Percentiles rank a stretch among this genome's conserved stretches.
Evolutionary conservation across 495 filamentous ascomycete species (phyloP).

Genomic region (Podospora comata): DNA sequence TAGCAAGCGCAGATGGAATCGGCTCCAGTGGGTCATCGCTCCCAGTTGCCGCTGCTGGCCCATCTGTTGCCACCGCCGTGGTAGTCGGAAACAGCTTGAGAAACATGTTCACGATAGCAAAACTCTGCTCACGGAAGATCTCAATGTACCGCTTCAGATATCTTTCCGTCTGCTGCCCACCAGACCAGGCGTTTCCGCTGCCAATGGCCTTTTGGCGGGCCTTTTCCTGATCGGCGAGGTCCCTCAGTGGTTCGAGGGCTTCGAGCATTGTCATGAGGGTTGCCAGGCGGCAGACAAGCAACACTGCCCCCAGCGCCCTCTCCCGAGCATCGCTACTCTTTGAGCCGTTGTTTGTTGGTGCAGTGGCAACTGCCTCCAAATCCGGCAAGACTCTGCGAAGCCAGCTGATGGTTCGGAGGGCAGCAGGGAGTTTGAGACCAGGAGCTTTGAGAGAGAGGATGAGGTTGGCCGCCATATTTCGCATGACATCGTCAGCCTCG

Average conservation of each 20-base stretch:
- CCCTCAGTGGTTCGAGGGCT: conserved; percentile 80
- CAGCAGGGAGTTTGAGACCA: conserved; percentile 81
- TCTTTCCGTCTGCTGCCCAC: conserved; percentile 87
- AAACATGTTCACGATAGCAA: conserved; percentile 90
- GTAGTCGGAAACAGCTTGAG: conserved; percentile 75
- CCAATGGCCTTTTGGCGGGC: conserved; percentile 37
- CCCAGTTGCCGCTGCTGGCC: neutral
- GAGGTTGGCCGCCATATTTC: conserved; percentile 80
- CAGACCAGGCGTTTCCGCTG: conserved; percentile 54
- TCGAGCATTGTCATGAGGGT: conserved; percentile 77
- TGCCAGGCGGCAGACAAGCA: conserved; percentile 79
- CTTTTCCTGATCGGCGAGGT: conserved; percentile 87
- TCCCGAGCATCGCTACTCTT: conserved; percentile 52
- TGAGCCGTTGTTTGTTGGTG: neutral
- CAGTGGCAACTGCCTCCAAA: conserved; percentile 43
- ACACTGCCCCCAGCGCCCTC: conserved; percentile 71
- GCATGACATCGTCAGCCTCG: conserved; percentile 86
- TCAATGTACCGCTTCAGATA: conserved; percentile 96
- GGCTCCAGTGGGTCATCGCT: conserved; percentile 59
- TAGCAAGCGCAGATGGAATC: conserved; percentile 72
- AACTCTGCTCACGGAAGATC: conserved; percentile 97
- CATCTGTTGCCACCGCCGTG: conserved; percentile 8
- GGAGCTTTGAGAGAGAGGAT: conserved; percentile 72
- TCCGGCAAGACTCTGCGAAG: conserved; percentile 83
- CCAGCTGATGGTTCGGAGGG: conserved; percentile 90